Base-by-base conservation (phyloP, 345 rosid species). In the Euphorbia lathyris region DNA sequence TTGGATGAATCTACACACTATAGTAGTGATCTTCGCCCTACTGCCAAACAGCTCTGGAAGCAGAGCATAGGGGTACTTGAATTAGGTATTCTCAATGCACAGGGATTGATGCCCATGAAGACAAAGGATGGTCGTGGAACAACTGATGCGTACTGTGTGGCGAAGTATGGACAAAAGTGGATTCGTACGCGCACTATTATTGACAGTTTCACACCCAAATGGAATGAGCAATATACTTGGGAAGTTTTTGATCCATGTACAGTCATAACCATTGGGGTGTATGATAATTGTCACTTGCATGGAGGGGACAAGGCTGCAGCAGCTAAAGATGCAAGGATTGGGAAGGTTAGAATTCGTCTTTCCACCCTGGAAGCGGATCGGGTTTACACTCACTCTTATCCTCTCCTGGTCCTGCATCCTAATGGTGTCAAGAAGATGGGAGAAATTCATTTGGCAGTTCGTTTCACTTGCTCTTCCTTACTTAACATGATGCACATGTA, bases 201-300 rank as follows among this genome's bases (percentile, higher is more conserved):
- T 3, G 91, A 92, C 67, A 89, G 91, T 2, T 78, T 90, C 78
- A 65, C 71, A 6, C 98, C 99, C 29, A 77, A 79, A 73, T 96
- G 99, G 99, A 88, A 96, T 40, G 99, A 92, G 87, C 96, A 87
- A 65, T 96, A 92, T 66, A 96, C 97, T 11, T 96, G 99, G 98
- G 99, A 96, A 67, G 98, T 92, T 38, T 82, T 75, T 61, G 99
- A 96, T 79, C 93, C 98, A 0, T 92, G 98, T 69, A 96, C 99
- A 0, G 97, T 92, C 25, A 82, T 96, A 73, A 90, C 98, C n/a
- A 75, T 96, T 52, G 97, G 91, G 34, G 96, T 96, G 7, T 96
- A 89, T 64, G 99, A 96, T 66, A 92, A 86, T 72, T 74, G 77
- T 58, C 99, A 96, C 65, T 66, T 80, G 72, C 88, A 92, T 53